Evolutionary conservation across 495 filamentous ascomycete species (phyloP).

Genomic region (Physcia stellaris): DNA sequence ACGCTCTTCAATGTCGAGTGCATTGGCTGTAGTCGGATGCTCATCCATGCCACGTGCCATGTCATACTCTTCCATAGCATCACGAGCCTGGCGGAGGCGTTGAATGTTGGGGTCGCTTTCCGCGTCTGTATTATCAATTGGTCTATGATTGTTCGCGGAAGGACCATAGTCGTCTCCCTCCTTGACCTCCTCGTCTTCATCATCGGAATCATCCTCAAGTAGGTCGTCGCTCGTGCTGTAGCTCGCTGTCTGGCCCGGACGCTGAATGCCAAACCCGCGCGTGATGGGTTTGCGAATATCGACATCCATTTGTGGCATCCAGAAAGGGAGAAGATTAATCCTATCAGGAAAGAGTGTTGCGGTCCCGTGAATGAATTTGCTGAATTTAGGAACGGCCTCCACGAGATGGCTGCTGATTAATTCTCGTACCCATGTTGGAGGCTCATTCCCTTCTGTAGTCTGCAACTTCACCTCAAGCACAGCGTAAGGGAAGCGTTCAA

Average conservation of each 20-base stretch:
- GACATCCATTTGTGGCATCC: constrained; percentile 96
- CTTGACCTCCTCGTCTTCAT: constrained; percentile 42
- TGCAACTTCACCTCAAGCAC: constrained; percentile 96
- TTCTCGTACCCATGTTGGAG: constrained; percentile 90
- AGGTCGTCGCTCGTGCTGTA: constrained; percentile 63
- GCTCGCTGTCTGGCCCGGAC: constrained; percentile 57
- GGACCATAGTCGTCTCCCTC: constrained; percentile 29
- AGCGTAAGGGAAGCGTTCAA: constrained; percentile 89
- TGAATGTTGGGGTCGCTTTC: constrained; percentile 18
- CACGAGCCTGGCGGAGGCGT: constrained; percentile 32
- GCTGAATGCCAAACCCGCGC: constrained; percentile 76
- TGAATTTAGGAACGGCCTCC: constrained; percentile 96
- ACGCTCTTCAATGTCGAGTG: constrained; percentile 64
- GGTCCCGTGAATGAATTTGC: constrained; percentile 95
- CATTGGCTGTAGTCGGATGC: constrained; percentile 29
- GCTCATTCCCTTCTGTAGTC: constrained; percentile 92
- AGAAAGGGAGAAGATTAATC: constrained; percentile 87
- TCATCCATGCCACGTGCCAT: constrained; percentile 34
- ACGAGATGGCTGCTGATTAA: constrained; percentile 87
- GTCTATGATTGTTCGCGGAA: constrained; percentile 4
- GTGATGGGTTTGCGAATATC: constrained; percentile 90
- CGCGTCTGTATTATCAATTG: constrained; percentile 7
- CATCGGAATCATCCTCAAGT: constrained; percentile 49
- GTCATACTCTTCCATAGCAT: constrained; percentile 31
- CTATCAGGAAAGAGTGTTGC: constrained; percentile 74